phyloP scores from a whole-genome alignment of 2,329 filamentous ascomycete genomes.

The Juglanconis juglandina region DNA sequence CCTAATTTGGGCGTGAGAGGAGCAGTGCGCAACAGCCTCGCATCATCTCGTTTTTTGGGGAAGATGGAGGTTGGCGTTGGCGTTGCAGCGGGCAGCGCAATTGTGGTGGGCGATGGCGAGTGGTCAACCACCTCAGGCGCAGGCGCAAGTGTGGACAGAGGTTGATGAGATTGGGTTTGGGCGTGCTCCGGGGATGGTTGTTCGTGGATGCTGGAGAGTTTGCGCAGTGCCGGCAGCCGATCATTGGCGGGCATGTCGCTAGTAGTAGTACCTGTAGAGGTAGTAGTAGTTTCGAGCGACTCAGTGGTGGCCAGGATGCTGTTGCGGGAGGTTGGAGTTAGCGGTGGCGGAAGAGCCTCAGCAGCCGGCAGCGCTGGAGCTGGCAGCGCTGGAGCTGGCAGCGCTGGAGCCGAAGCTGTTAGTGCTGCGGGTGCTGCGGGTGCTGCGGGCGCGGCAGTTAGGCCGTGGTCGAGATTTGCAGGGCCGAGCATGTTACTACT shows the following conservation, averaged over 20 bases:
- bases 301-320: background rate
- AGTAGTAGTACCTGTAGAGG: conserved; percentile 12
- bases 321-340: background rate
- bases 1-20: conserved; percentile 11
- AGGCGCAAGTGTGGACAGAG: background rate
- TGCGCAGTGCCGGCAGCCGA: conserved; percentile 28
- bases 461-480: background rate
- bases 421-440: background rate
- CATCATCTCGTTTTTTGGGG: conserved; percentile 1
- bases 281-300: background rate
- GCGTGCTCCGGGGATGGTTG: conserved; percentile 21
- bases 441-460: background rate
- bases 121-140: background rate
- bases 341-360: background rate
- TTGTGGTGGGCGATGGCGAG: conserved; percentile 2
- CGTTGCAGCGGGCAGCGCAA: background rate
- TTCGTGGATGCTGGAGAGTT: conserved; percentile 34
- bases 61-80: conserved; percentile 1
- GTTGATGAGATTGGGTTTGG: conserved; percentile 5
- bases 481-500: background rate
- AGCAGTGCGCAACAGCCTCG: conserved; percentile 19
- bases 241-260: conserved; percentile 29
- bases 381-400: background rate
- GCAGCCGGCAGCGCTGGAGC: background rate
- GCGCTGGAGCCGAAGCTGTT: background rate